Evolutionary conservation across 1,284 basidiomycete genomes (phyloP), one percentile per base, ranked within the genome.

Genomic region (Vanrija sp.): DNA sequence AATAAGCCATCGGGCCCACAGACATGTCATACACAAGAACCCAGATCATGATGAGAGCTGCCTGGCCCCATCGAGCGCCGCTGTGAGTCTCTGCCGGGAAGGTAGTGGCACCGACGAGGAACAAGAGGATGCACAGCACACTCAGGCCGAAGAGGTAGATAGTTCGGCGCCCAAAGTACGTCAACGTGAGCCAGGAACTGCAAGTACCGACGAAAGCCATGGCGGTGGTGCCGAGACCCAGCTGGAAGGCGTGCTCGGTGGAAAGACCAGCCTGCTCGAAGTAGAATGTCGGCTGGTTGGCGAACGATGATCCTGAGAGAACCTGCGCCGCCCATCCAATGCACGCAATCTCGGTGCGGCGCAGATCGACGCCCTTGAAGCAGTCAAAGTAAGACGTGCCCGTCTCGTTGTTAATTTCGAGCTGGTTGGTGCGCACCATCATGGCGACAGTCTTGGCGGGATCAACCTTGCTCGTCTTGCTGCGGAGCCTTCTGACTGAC

Each of bases 101-200:
- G 15, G 52, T 43, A 9, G 58, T 62, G 5, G 63, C 67, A 29
- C 79, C 80, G 57, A 79, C 74, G 61, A 75, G 56, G 57, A 78
- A 62, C 42, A 81, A 69, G 16, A 76, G 65, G 48, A 73, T 51
- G 42, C 65, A 61, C 68, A 78, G 75, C 50, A 58, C 45, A 43
- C 62, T 54, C 48, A 79, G 70, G 25, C 80, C 80, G 25, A 50
- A 52, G 46, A 77, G 61, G 73, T 79, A 81, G 28, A 81, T 64
- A 5, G 70, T 66, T 21, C 79, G 73, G 29, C 79, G 74, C n/a
- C 78, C 78, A 53, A 73, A 60, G 34, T 60, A 59, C 18, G 58
- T 58, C 7, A 66, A 38, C 3, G 64, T 57, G 28, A 56, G 43
- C 65, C 65, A 67, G 3, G 65, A 67, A 3, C 56, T 42, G 47